phyloP scores from a whole-genome alignment of 441 rosid genomes.

The Geranium incanum region DNA sequence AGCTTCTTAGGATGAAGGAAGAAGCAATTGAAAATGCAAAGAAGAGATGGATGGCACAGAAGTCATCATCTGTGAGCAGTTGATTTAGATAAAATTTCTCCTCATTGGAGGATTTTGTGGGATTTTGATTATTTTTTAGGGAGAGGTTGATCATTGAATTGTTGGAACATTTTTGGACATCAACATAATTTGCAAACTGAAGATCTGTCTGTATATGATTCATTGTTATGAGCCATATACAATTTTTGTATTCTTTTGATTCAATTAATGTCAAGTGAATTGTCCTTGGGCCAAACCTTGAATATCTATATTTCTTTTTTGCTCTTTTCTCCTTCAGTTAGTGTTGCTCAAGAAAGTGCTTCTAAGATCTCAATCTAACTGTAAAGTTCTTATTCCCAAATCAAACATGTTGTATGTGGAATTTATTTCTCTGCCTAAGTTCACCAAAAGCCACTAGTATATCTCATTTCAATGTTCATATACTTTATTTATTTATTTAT shows the following conservation, averaged over 20 bases:
- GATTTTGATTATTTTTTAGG: not conserved
- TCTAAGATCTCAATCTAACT: no score
- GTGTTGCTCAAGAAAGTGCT: no score
- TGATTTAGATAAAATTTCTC: not conserved
- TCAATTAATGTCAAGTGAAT: constrained; percentile 1
- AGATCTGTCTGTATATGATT: constrained; percentile 4
- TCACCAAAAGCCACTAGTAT: no score
- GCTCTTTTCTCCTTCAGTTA: no score
- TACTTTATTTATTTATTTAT: no score
- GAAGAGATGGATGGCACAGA: constrained; percentile 2
- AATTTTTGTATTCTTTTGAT: constrained; percentile 3
- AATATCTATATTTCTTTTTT: not conserved
- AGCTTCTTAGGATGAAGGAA: not conserved
- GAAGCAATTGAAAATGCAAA: not conserved
- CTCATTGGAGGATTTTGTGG: not conserved
- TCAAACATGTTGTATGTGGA: no score
- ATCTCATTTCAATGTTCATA: no score
- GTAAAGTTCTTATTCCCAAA: no score
- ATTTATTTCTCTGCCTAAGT: no score
- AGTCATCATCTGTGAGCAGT: not conserved
- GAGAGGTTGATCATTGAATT: not conserved
- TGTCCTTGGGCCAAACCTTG: not conserved
- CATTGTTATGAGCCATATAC: constrained; percentile 2
- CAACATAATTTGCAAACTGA: not conserved
- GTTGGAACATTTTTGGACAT: not conserved